A percentile compares a stretch with the other conserved stretches of the same genome.
These are phyloP conservation scores for Syncephalis fuscata DNA, from an alignment of 371 early-diverging fungal genomes.

Conservation along the genomic window DNA sequence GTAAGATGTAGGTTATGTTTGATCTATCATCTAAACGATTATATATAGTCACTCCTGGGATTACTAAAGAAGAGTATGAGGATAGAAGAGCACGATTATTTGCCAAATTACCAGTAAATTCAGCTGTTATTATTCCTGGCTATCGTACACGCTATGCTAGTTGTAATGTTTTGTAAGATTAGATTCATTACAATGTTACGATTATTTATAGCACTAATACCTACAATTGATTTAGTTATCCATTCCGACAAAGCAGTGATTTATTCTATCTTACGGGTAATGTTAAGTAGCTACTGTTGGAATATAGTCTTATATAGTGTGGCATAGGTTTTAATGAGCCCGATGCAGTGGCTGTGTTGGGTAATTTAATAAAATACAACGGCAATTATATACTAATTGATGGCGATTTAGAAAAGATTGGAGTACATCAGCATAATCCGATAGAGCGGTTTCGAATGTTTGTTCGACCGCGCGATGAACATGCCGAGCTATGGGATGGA, in stretches of 20 bases:
- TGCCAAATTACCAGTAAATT: conserved; percentile 34
- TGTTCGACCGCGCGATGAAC: conserved; percentile 51
- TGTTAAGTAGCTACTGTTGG: background rate
- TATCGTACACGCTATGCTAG: conserved; percentile 71
- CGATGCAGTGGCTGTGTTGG: conserved; percentile 58
- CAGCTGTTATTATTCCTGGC: conserved; percentile 55
- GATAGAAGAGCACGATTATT: conserved; percentile 49
- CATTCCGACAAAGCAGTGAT: conserved; percentile 87
- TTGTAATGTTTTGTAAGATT: conserved; percentile 67
- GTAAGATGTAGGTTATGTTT: conserved; percentile 16
- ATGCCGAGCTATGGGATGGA: conserved; percentile 85
- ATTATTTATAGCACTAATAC: background rate
- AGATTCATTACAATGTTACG: background rate
- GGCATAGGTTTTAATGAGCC: conserved; percentile 78
- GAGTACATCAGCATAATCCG: conserved; percentile 33
- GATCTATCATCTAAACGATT: background rate
- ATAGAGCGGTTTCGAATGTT: conserved; percentile 71
- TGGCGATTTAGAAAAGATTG: conserved; percentile 25
- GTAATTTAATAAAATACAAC: conserved; percentile 18
- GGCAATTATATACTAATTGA: background rate
- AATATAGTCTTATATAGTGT: background rate
- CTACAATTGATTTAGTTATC: conserved; percentile 29
- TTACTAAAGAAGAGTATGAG: conserved; percentile 52
- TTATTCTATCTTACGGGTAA: conserved; percentile 56
- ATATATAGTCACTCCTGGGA: conserved; percentile 58